Conservation (phyloP, 495 filamentous ascomycete genomes). For the Annulohypoxylon bovei region DNA sequence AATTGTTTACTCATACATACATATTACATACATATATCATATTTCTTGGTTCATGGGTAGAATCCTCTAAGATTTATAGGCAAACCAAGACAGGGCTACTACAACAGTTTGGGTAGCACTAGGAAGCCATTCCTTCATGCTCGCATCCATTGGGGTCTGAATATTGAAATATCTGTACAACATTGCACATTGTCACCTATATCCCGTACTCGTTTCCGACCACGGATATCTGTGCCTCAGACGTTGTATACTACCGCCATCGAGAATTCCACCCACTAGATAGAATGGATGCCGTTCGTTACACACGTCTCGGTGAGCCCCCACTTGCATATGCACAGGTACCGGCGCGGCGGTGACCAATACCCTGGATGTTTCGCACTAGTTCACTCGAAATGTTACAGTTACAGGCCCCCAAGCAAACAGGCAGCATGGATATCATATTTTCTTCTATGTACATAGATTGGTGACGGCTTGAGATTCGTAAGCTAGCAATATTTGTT, state of each 20-base stretch:
- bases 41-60: background rate
- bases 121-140: background rate
- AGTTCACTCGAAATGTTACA: background rate
- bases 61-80: background rate
- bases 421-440: background rate
- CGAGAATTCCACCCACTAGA: background rate
- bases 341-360: conserved; percentile 24
- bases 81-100: background rate
- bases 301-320: background rate
- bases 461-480: background rate
- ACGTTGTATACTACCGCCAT: conserved; percentile 9
- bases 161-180: conserved; percentile 1
- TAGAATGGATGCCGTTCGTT: background rate
- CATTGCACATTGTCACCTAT: background rate
- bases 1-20: background rate
- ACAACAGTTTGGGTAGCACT: background rate
- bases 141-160: background rate
- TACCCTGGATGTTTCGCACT: background rate
- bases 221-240: background rate
- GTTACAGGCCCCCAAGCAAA: background rate
- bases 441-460: conserved; percentile 6
- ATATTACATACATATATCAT: too few relatives aligned
- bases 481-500: background rate
- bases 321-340: conserved; percentile 15
- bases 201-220: background rate